phyloP scores from a whole-genome alignment of 148 eudicot genomes.

The Rhododendron molle region DNA sequence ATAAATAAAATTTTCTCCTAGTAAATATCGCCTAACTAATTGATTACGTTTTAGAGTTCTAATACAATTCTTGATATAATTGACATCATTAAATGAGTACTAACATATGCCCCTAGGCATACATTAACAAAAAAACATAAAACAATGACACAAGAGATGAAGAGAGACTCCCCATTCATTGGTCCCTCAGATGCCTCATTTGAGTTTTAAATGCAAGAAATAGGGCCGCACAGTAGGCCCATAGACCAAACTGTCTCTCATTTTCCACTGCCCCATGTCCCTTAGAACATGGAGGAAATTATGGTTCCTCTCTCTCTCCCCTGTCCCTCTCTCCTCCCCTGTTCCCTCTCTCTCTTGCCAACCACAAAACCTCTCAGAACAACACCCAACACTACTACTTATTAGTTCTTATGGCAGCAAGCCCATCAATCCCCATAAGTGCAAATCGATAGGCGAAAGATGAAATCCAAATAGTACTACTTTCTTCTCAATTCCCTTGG shows the following conservation, averaged over 20 bases:
- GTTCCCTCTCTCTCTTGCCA: not conserved
- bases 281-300: conserved; percentile 73
- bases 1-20: too few species aligned
- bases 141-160: not conserved
- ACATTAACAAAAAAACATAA: too few species aligned
- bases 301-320: conserved; percentile 35
- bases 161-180: not conserved
- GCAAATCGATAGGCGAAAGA: too few species aligned
- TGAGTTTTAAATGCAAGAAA: not conserved
- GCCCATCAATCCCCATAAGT: not conserved
- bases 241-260: conserved; percentile 37
- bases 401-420: conserved; percentile 7
- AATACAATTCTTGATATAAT: too few species aligned
- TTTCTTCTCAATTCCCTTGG: not conserved
- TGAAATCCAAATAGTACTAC: not conserved
- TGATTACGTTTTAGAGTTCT: too few species aligned
- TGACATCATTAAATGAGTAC: too few species aligned
- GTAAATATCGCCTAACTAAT: too few species aligned
- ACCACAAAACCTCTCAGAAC: not conserved
- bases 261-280: conserved; percentile 52
- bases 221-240: not conserved
- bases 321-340: not conserved
- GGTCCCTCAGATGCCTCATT: not conserved
- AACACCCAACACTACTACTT: not conserved
- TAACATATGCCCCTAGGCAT: too few species aligned